Base-by-base conservation (phyloP, 2,329 filamentous ascomycete species). In the Cordyceps tenuipes region DNA sequence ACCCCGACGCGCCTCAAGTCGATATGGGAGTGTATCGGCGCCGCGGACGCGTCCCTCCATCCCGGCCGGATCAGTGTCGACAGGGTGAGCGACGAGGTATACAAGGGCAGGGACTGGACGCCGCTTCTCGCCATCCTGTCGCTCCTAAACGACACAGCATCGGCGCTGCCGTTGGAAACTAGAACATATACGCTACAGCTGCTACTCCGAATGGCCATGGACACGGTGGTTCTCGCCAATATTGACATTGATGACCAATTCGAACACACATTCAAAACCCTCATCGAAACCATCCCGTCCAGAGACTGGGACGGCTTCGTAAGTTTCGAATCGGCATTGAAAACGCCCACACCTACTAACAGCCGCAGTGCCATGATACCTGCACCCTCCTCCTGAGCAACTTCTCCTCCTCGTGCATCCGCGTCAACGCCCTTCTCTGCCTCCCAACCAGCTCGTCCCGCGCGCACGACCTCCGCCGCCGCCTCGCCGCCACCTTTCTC, bases 401-500 rank as follows among this genome's bases (percentile, higher is more conserved):
- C 48, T 74, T 86, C 61, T 66, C 67, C 49, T 44, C 73, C 69
- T 31, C 77, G 79, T 63, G 71, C 78, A 73, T 90, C 2, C 82
- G 84, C 58, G 77, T 79, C 59, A 80, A 83, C 49, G 75, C 86
- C 5, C 74, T 91, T 12, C 72, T 78, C 19, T 77, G 79, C 48
- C 77, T 93, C 17, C 83, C 88, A 0, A 73, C 80, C 10, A 76
- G 74, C 6, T 78, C 75, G 3, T 66, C 75, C 0, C 71, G 71
- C 17, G 72, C 82, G 1, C 81, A 87, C 62, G 81, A 86, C 41
- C 75, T 93, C 31, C 81, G 86, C 36, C 80, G 87, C 12, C 77
- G 86, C 39, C 77, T 94, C 8, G 87, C 89, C 3, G 74, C 87
- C 5, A 79, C 81, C 1, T 86, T 84, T 64, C 76, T 90, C 63